phyloP scores from a whole-genome alignment of 371 early-diverging fungal species.

The Conidiobolus incongruus region DNA sequence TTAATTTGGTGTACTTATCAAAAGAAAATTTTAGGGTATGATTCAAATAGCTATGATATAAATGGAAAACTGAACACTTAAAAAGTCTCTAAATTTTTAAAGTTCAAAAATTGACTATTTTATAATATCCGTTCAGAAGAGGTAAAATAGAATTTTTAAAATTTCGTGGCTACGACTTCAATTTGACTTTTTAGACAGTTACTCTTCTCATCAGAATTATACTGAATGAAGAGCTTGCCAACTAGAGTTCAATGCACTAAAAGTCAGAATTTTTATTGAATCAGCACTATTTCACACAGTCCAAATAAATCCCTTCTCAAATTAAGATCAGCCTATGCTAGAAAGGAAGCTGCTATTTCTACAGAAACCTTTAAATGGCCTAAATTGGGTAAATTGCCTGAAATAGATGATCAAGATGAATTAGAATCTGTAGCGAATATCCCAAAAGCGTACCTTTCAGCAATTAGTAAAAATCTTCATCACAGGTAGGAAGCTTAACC shows the following conservation, averaged over 20 bases:
- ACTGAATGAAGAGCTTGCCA: neutral
- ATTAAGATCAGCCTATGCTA: conserved; percentile 6
- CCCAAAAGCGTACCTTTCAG: neutral
- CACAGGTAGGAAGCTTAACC: neutral
- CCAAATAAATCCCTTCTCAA: neutral
- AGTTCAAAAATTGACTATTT: too few relatives aligned
- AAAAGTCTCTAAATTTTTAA: too few relatives aligned
- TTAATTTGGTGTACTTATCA: too few relatives aligned
- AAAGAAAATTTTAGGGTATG: too few relatives aligned
- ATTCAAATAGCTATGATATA: too few relatives aligned
- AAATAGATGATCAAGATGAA: conserved; percentile 5
- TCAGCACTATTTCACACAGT: neutral
- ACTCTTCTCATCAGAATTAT: conserved; percentile 1
- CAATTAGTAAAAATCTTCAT: neutral
- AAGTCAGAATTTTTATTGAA: neutral
- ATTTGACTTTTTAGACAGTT: neutral
- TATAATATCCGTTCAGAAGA: too few relatives aligned
- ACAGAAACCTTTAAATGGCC: conserved; percentile 9
- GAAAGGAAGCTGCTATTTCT: conserved; percentile 9
- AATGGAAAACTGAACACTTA: too few relatives aligned
- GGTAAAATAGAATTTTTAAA: too few relatives aligned
- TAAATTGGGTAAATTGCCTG: conserved; percentile 9
- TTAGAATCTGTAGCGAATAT: neutral
- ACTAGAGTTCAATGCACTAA: neutral
- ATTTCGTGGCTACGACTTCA: too few relatives aligned